Base-by-base conservation (phyloP, 2,329 filamentous ascomycete genomes). In the Cercospora sp. region DNA sequence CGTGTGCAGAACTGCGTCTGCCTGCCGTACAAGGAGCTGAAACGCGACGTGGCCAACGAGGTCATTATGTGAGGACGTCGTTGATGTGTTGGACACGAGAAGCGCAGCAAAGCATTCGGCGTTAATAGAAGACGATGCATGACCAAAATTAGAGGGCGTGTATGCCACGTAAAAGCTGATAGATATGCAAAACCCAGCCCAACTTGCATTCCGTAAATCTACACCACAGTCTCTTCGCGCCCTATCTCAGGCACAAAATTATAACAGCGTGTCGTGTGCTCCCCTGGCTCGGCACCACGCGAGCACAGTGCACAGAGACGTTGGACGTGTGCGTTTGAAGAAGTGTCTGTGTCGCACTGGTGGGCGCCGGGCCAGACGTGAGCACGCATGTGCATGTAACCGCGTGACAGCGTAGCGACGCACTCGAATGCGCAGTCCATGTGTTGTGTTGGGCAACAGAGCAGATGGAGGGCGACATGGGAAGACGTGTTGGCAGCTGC, bases 1-100 rank as follows among this genome's bases (percentile, higher is more conserved):
- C 89, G 93, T 70, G 93, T 99, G 75, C 94, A 98, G 84, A 98
- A 99, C 83, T 99, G 95, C 80, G 90, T 99, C 68, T 98, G 95
- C 83, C 82, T 99, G 83, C 95, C 95, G 9, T 97, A 94, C 82
- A 99, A 99, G 87, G 95, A 98, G 83, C 83, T 99, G 80, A 98
- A 97, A 89, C 88, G 94, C 83, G 93, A 96, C 80, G 93, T 96
- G 67, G 81, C 88, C 70, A 94, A 94, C 76, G 86, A 88, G 76
- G 92, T 97, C 77, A 97, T 97, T 80, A 97, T 97, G 94, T 97
- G 51, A 68, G 66, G 12, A 12, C 18, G n/a, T 28, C 7, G 36
- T 42, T 39, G 20, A n/a, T n/a, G 16, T 13, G 10, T 23, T 51
- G 28, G 59, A n/a, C 20, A 23, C 8, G 16, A 30, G 39, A 48